Conservation (phyloP, 441 rosid species). For the Brassica hybrid region DNA sequence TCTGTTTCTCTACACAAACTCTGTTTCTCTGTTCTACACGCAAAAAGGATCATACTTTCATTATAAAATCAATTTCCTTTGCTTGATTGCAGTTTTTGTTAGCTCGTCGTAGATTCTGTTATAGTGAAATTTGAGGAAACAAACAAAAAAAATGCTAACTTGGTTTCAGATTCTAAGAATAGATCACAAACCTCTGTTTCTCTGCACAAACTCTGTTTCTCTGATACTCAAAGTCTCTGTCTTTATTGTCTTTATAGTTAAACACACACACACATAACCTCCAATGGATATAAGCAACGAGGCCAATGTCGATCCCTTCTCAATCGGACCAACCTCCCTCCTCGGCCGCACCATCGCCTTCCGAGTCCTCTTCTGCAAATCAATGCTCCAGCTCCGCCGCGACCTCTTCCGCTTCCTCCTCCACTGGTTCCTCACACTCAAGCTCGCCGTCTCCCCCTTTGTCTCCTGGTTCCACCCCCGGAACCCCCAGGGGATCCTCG, state of each 20-base stretch:
- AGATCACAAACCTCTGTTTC: conserved; percentile 2
- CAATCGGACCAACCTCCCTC: conserved; percentile 85
- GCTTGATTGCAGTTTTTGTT: background rate
- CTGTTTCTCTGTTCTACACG: too few relatives aligned
- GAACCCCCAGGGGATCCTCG: conserved; percentile 93
- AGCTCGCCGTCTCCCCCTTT: conserved; percentile 50
- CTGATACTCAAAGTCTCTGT: background rate
- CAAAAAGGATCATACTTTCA: conserved; percentile 19
- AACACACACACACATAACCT: conserved; percentile 11
- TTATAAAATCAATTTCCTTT: background rate
- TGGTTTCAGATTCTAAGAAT: conserved; percentile 13
- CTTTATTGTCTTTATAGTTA: conserved; percentile 23
- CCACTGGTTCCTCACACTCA: conserved; percentile 49
- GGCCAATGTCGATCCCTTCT: conserved; percentile 72
- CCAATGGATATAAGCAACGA: conserved; percentile 92
- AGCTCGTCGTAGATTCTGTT: too few relatives aligned
- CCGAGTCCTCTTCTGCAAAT: conserved; percentile 77
- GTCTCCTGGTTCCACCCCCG: conserved; percentile 93
- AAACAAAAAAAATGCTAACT: conserved; percentile 6
- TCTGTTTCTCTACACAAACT: conserved; percentile 22
- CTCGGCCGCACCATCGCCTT: conserved; percentile 87
- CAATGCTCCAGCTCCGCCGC: conserved; percentile 66
- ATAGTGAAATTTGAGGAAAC: conserved; percentile 17
- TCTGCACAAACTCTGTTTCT: conserved; percentile 23
- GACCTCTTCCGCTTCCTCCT: conserved; percentile 52